A percentile compares a stretch with the other conserved stretches of the same genome.
These are phyloP conservation scores for Monoraphidium neglectum DNA, from an alignment of 139 green algal genomes.

Conservation along the genomic window DNA sequence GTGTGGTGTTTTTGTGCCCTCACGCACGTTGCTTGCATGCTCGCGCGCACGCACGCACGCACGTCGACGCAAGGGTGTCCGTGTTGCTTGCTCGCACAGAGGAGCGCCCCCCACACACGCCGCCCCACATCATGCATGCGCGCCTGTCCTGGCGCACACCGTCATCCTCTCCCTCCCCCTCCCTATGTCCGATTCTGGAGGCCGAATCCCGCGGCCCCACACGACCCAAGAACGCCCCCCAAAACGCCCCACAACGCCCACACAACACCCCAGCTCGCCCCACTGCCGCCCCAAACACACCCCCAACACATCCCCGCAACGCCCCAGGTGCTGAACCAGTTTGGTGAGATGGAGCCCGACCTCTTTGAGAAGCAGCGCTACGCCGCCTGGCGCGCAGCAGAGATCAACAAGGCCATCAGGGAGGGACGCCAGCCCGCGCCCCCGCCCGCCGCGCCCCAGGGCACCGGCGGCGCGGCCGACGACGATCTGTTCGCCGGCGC, in stretches of 20 bases:
- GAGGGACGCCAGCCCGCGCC: constrained; percentile 72
- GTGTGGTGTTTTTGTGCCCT: too few relatives aligned
- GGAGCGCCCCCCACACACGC: too few relatives aligned
- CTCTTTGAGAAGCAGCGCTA: constrained; percentile 83
- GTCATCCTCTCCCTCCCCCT: too few relatives aligned
- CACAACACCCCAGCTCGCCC: background rate
- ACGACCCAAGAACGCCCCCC: too few relatives aligned
- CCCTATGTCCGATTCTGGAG: too few relatives aligned
- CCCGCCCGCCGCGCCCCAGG: constrained; percentile 19
- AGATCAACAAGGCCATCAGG: constrained; percentile 83
- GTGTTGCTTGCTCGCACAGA: too few relatives aligned
- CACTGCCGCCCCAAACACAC: background rate
- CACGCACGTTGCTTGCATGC: background rate
- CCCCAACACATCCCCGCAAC: constrained; percentile 34
- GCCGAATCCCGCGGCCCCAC: too few relatives aligned
- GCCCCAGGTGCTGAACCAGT: constrained; percentile 59
- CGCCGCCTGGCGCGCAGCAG: constrained; percentile 83
- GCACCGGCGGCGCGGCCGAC: background rate
- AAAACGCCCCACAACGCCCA: background rate
- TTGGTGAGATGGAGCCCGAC: constrained; percentile 65
- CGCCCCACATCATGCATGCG: too few relatives aligned
- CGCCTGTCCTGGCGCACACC: too few relatives aligned
- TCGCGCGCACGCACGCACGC: too few relatives aligned
- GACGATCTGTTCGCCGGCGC: constrained; percentile 12
- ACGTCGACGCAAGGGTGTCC: too few relatives aligned